Conservation (phyloP, 2,329 filamentous ascomycete genomes). For the Pseudopithomyces maydicus region DNA sequence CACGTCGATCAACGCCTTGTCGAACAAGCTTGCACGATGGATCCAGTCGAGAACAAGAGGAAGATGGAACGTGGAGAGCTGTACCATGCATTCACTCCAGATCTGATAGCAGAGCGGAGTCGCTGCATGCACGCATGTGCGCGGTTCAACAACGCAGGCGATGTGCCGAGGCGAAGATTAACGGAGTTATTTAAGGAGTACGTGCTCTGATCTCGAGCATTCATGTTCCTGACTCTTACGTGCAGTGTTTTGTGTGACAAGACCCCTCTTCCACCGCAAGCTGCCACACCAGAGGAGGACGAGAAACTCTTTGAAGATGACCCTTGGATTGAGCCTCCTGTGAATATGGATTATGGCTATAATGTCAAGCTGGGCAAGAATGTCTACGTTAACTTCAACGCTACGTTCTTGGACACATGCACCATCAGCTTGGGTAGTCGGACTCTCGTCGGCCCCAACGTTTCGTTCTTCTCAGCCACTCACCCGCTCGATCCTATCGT, state of each 20-base stretch:
- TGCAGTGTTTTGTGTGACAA: constrained; percentile 66
- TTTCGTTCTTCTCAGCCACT: constrained; percentile 73
- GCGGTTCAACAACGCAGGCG: constrained; percentile 67
- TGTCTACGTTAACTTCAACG: constrained; percentile 78
- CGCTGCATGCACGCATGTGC: constrained; percentile 66
- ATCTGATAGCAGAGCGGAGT: constrained; percentile 67
- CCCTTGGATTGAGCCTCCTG: constrained; percentile 72
- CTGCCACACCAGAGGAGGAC: constrained; percentile 65
- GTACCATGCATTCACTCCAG: constrained; percentile 74
- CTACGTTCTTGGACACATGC: constrained; percentile 78
- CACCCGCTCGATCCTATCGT: constrained; percentile 78
- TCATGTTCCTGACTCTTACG: constrained; percentile 12
- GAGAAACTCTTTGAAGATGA: constrained; percentile 66
- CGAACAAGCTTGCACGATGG: constrained; percentile 20
- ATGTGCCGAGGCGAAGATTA: constrained; percentile 64
- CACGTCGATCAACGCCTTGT: neutral
- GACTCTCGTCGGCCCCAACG: constrained; percentile 79
- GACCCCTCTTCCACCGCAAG: constrained; percentile 65
- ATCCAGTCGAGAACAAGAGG: constrained; percentile 42
- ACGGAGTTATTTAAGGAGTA: constrained; percentile 76
- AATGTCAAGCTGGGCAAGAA: constrained; percentile 73
- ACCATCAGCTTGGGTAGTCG: constrained; percentile 75
- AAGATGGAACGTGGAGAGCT: constrained; percentile 71
- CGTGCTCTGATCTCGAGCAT: constrained; percentile 38
- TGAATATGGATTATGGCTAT: constrained; percentile 77